Evolutionary conservation across 1,284 basidiomycete species (phyloP).

Genomic region (Termitomyces sp.): DNA sequence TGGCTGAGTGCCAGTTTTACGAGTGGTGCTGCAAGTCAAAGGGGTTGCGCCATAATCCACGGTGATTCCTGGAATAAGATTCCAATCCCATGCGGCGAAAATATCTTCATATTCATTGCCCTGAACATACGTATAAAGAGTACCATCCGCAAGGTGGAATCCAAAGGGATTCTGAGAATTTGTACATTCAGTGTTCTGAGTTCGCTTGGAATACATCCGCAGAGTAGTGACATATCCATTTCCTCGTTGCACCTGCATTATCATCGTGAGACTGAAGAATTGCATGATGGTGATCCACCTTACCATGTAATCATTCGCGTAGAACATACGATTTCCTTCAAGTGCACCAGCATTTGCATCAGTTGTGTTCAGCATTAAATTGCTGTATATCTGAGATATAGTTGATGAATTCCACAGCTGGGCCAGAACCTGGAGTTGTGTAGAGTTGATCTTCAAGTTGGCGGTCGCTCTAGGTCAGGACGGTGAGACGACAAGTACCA

Average conservation of each 20-base stretch:
- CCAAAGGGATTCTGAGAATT: constrained; percentile 62
- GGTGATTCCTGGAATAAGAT: constrained; percentile 65
- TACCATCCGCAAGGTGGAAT: constrained; percentile 65
- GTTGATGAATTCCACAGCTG: constrained; percentile 43
- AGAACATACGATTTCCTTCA: constrained; percentile 61
- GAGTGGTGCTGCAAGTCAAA: constrained; percentile 40
- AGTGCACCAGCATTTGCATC: constrained; percentile 58
- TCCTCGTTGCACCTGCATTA: constrained; percentile 17
- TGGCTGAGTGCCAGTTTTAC: constrained; percentile 39
- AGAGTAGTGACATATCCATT: constrained; percentile 38
- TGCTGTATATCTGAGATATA: constrained; percentile 38
- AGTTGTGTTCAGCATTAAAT: constrained; percentile 31
- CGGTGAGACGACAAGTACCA: not conserved
- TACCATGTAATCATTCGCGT: constrained; percentile 43
- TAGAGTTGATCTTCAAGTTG: constrained; percentile 54
- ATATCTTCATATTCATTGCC: constrained; percentile 62
- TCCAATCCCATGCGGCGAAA: constrained; percentile 65
- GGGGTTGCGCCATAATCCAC: constrained; percentile 52
- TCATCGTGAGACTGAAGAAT: not conserved
- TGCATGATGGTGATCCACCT: not conserved
- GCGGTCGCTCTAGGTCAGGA: constrained; percentile 42
- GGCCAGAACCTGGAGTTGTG: constrained; percentile 48
- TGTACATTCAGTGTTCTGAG: constrained; percentile 59
- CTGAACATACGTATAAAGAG: constrained; percentile 55
- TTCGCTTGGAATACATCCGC: constrained; percentile 62